Evolutionary conservation across 1,284 basidiomycete species (phyloP).

Genomic region (Butyriboletus pseudospeciosus): DNA sequence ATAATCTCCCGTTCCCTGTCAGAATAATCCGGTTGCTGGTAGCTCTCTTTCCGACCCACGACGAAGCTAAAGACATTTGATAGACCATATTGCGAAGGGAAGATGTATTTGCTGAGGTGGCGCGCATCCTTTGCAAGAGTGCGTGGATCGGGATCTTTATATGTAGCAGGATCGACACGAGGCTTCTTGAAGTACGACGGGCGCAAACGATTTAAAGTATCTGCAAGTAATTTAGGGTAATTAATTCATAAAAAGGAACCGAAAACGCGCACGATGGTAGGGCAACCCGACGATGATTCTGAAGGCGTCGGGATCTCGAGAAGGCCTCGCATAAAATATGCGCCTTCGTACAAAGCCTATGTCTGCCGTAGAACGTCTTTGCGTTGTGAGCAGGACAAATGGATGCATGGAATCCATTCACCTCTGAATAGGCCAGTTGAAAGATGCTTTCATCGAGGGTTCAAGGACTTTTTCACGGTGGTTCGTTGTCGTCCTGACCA

Average conservation of each 20-base stretch:
- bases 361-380: constrained; percentile 48
- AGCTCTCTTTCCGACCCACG: constrained; percentile 26
- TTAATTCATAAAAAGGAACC: neutral
- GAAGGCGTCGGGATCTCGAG: constrained; percentile 42
- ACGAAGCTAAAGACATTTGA: constrained; percentile 48
- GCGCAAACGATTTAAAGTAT: constrained; percentile 56
- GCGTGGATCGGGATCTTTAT: constrained; percentile 41
- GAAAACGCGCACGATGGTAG: constrained; percentile 50
- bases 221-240: constrained; percentile 36
- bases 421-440: constrained; percentile 22
- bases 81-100: constrained; percentile 73
- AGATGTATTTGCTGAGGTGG: constrained; percentile 77
- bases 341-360: constrained; percentile 54
- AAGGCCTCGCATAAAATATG: constrained; percentile 67
- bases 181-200: constrained; percentile 39
- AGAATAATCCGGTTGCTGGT: constrained; percentile 48
- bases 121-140: constrained; percentile 49
- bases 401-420: constrained; percentile 2
- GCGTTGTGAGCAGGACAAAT: constrained; percentile 15
- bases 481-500: constrained; percentile 5
- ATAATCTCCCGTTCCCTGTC: constrained; percentile 71
- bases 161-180: constrained; percentile 21
- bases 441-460: neutral
- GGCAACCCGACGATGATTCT: constrained; percentile 61
- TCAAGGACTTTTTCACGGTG: constrained; percentile 3